Base-by-base conservation (phyloP, 192 early-diverging fungal genomes). In the Chytriomyces confervae region DNA sequence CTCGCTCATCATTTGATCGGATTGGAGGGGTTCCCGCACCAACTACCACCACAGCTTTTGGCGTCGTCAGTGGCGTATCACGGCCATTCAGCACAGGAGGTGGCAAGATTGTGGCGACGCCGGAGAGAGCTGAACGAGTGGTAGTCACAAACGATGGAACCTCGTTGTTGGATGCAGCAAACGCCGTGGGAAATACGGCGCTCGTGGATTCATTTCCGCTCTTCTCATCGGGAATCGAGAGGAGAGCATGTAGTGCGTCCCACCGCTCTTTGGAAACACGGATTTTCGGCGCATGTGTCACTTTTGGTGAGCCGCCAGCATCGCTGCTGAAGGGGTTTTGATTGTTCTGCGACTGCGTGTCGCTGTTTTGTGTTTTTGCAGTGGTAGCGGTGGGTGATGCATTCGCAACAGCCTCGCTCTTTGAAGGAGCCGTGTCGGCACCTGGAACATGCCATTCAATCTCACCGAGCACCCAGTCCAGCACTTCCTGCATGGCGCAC, bases 1-100 rank as follows among this genome's bases (percentile, higher is more conserved):
- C 62, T 5, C 74, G 74, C 46, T 76, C 74, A 0, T 45, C 23
- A 36, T 76, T 57, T 6, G 9, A 10, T 24, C 61, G 57, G 23
- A 76, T 76, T 27, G 74, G 74, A 6, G 66, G 66, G 2, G 44
- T 20, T 10, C 8, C 10, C 18, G 74, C 29, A 6, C 27, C 20
- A 6, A 66, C 13, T 3, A 64, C 43, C 7, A 66, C 61, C 62
- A 51, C 74, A 13, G 50, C 74, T 27, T 51, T 64, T 27, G 48
- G 10, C 53, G 5, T 20, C 13, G 53, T 57, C 53, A 20, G 5
- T 20, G 53, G 16, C 13, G 53, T 3, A 57, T n/a, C 53, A 57
- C 53, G 16, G 53, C 3, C 36, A 36, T 36, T 36, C 2, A 36
- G 2, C 4, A 36, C 36, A 36, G 36, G 36, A 36, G 36, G 36